Evolutionary conservation across 2,329 filamentous ascomycete genomes (phyloP), one percentile per base, ranked within the genome.

Genomic region (Colletotrichum sp.): DNA sequence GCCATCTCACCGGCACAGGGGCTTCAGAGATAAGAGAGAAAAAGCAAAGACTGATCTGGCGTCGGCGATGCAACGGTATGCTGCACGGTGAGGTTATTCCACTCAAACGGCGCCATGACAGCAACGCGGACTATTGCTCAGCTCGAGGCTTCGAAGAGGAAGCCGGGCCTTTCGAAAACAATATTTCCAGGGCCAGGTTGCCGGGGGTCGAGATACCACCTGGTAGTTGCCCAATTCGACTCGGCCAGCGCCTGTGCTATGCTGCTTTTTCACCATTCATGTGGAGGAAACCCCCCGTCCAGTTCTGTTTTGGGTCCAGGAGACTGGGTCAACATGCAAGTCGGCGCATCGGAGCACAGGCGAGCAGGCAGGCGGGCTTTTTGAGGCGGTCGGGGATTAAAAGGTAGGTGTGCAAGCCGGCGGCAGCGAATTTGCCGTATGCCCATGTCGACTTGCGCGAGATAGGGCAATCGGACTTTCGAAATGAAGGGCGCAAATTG

Each of bases 21-120:
- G 26, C 55, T 16, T 7, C 36, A 72, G 30, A 75, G 72, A 75
- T 75, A 75, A 73, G 44, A 67, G 44, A 59, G 28, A 57, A 65
- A 66, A 67, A 32, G 60, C 59, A 72, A 70, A 44, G 39, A 63
- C 18, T 55, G 22, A 34, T 44, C 24, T 55, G 62, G 63, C 69
- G 63, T 26, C 39, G 69, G 30, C 39, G 62, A 72, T 75, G 68
- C 62, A 62, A 72, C 72, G 22, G 36, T 62, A 62, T 24, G 18
- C 68, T 75, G 62, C 68, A 67, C 30, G 62, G 68, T 26, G 52
- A 72, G 15, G 39, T 30, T 67, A 22, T 67, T 68, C 18, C n/a
- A 16, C 16, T 26, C 36, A 60, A 44, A 52, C 39, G 18, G 16
- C 30, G 22, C 16, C n/a, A n/a, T 22, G 72, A 75, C 66, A 67